Base-by-base conservation (phyloP, 352 stramenopile species). In the Pythium guiyangense region DNA sequence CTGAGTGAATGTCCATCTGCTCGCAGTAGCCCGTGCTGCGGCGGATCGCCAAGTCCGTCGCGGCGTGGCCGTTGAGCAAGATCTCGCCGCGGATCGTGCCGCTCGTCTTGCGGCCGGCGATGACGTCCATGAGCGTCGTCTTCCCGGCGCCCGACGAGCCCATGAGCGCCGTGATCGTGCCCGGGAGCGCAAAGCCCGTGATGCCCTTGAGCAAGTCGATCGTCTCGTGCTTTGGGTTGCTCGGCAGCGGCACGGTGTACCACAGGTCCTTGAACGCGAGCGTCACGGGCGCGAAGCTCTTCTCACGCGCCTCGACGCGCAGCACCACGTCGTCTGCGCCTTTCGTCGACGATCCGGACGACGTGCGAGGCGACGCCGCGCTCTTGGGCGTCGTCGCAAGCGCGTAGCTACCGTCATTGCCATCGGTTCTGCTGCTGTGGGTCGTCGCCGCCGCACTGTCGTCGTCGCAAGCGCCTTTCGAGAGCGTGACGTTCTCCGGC, bases 101-200 rank as follows among this genome's bases (percentile, higher is more conserved):
- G 31, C 77, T 80, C 17, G 77, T 94, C 67, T 98, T 98, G 49
- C 94, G 77, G 4, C 94, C 71, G 1, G 94, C 89, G 44, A 98
- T 94, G 2, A 98, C 91, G 69, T 98, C 92, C 69, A 97, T 92
- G 8, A 98, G 70, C 4, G 94, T 98, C 2, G 93, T 97, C 66
- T 98, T 98, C 5, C 93, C 91, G n/a, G 86, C 82, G 29, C 86
- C 84, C 4, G 70, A 81, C 0, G 77, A 84, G 0, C 84, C 84
- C 77, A 92, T 90, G 20, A 93, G 63, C 17, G 84, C 81, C 3
- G 75, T 85, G 63, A 92, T 87, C 0, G 66, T 80, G 5, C 84
- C 79, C 1, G 84, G 84, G 11, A 68, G 53, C 29, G 77, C 74
- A 20, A 69, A 72, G 18, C 90, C 91, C 49, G 59, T 71, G 17